Percentiles rank a stretch among this genome's conserved stretches.
Evolutionary conservation across 805 yeast species (phyloP).

Genomic region (Candida ulmi): DNA sequence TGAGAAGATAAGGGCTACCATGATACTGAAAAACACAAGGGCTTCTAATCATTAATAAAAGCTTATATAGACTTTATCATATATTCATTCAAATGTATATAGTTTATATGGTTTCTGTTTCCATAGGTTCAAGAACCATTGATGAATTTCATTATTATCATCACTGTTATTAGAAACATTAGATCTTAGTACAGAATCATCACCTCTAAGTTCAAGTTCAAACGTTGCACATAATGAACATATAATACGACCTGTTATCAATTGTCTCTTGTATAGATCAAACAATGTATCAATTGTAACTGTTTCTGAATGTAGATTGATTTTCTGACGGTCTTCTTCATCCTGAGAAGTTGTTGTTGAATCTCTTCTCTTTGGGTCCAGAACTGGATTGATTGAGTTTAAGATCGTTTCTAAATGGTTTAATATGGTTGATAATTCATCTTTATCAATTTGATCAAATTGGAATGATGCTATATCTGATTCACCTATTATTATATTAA

Average conservation of each 20-base stretch:
- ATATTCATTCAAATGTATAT: conserved; percentile 28
- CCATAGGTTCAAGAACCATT: conserved; percentile 22
- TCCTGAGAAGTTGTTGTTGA: too few relatives aligned
- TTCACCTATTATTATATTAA: conserved; percentile 2
- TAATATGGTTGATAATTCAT: background rate
- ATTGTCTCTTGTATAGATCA: conserved; percentile 19
- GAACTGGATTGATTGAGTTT: conserved; percentile 16
- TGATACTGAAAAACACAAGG: background rate
- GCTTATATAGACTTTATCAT: too few relatives aligned
- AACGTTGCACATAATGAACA: conserved; percentile 30
- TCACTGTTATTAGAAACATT: background rate
- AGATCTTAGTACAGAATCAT: conserved; percentile 11
- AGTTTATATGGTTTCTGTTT: conserved; percentile 20
- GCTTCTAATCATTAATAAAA: background rate
- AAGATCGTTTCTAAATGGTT: conserved; percentile 11
- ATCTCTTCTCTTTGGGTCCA: conserved; percentile 11
- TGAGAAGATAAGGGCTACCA: too few relatives aligned
- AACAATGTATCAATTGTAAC: conserved; percentile 18
- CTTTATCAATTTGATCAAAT: background rate
- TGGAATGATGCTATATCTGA: background rate
- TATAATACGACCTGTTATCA: conserved; percentile 29
- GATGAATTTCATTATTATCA: conserved; percentile 4
- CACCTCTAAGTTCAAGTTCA: conserved; percentile 19
- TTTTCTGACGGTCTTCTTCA: background rate
- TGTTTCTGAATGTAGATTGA: background rate